Evolutionary conservation across 2,329 filamentous ascomycete genomes (phyloP).

Genomic region (Diatrype stigma): DNA sequence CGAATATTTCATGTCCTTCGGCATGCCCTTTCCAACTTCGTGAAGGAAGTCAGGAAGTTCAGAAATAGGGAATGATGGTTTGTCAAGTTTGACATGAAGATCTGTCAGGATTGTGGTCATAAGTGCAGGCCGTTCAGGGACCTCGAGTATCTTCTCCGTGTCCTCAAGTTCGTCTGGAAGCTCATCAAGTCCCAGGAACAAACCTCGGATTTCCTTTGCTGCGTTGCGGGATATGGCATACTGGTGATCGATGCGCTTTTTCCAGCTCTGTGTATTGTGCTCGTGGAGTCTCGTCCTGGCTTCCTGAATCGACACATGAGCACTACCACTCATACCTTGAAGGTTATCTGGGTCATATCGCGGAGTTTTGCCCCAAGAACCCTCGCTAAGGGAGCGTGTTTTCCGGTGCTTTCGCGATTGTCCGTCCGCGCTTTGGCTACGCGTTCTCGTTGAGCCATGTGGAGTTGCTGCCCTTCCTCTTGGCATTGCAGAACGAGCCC

Average conservation of each 20-base stretch:
- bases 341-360: slow-evolving; percentile 79
- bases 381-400: slow-evolving; percentile 28
- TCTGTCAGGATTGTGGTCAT: slow-evolving; percentile 80
- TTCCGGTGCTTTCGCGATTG: slow-evolving; percentile 24
- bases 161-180: slow-evolving; percentile 78
- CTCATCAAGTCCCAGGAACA: slow-evolving; percentile 80
- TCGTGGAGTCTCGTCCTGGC: slow-evolving; percentile 71
- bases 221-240: slow-evolving; percentile 64
- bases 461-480: slow-evolving; percentile 30
- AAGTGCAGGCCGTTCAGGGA: slow-evolving; percentile 79
- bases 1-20: slow-evolving; percentile 83
- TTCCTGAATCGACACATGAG: slow-evolving; percentile 70
- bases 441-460: slow-evolving; percentile 33
- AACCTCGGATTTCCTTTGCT: slow-evolving; percentile 73
- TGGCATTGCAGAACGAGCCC: slow-evolving; percentile 50
- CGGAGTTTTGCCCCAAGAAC: slow-evolving; percentile 42
- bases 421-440: slow-evolving; percentile 56
- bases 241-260: slow-evolving; percentile 77
- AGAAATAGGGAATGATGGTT: slow-evolving; percentile 81
- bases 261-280: slow-evolving; percentile 90
- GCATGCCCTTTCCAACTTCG: slow-evolving; percentile 94
- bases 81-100: slow-evolving; percentile 80
- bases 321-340: slow-evolving; percentile 62
- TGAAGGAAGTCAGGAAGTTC: slow-evolving; percentile 83
- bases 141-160: slow-evolving; percentile 77